phyloP scores from a whole-genome alignment of 2,329 filamentous ascomycete genomes.

The Verticillium klebahnii region DNA sequence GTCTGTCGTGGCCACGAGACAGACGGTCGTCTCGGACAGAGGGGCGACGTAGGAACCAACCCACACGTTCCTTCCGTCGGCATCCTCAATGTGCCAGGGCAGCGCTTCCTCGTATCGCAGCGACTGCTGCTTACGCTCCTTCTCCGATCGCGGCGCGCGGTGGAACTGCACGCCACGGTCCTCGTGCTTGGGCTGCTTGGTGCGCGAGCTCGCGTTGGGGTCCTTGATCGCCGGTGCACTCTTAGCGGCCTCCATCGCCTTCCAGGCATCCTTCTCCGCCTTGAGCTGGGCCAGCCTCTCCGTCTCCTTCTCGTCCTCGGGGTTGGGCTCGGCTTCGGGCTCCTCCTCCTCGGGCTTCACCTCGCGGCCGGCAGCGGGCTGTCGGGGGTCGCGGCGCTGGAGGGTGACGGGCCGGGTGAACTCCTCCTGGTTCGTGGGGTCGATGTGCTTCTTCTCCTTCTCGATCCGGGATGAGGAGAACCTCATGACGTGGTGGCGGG shows the following conservation, averaged over 20 bases:
- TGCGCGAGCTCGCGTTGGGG: conserved; percentile 46
- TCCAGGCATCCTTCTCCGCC: conserved; percentile 78
- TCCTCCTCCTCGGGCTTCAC: conserved; percentile 52
- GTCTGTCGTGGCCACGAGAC: conserved; percentile 63
- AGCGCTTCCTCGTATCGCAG: conserved; percentile 90
- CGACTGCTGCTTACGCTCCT: conserved; percentile 68
- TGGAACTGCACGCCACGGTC: conserved; percentile 77
- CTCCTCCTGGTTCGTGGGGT: conserved; percentile 66
- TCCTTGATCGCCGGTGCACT: conserved; percentile 79
- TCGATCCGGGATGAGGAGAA: conserved; percentile 55
- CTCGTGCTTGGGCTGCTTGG: conserved; percentile 68
- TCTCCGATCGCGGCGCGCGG: conserved; percentile 72
- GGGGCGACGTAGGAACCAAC: conserved; percentile 86
- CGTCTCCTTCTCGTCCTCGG: conserved; percentile 52
- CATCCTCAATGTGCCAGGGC: conserved; percentile 96
- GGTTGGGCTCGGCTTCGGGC: conserved; percentile 27
- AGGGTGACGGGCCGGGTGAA: conserved; percentile 86
- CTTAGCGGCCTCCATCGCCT: conserved; percentile 82
- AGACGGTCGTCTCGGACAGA: conserved; percentile 79
- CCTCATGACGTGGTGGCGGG: conserved; percentile 85
- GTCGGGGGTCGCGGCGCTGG: conserved; percentile 81
- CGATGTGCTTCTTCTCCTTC: conserved; percentile 53
- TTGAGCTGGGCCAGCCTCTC: conserved; percentile 65
- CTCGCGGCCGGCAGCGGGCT: conserved; percentile 57
- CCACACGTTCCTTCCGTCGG: conserved; percentile 92